Conservation (phyloP, 148 eudicot species). For the Persicaria tinctoria region DNA sequence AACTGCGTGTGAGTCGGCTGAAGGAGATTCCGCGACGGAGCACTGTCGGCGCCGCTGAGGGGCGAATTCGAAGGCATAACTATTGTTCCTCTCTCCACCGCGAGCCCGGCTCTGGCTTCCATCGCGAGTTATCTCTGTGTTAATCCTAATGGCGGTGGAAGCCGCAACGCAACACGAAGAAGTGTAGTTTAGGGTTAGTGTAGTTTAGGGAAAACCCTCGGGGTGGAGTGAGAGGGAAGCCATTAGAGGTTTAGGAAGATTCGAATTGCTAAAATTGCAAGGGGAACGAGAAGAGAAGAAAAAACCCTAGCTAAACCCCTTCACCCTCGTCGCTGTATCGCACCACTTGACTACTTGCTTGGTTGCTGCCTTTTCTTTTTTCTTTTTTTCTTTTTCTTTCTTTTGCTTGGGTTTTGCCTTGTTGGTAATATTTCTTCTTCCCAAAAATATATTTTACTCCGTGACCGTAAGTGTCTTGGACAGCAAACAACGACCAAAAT, state of each 20-base stretch:
- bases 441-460: too few relatives aligned
- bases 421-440: too few relatives aligned
- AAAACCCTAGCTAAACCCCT: conserved; percentile 2
- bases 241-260: not conserved
- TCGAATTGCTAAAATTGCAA: not conserved
- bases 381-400: too few relatives aligned
- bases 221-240: not conserved
- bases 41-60: conserved; percentile 32
- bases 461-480: too few relatives aligned
- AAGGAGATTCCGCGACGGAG: conserved; percentile 32
- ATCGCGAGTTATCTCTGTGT: conserved; percentile 8
- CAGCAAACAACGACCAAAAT: too few relatives aligned
- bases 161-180: not conserved
- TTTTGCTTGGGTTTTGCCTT: too few relatives aligned
- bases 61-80: conserved; percentile 23
- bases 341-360: not conserved
- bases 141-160: conserved; percentile 1
- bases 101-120: conserved; percentile 30
- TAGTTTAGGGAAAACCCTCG: not conserved
- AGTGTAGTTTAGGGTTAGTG: not conserved
- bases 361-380: too few relatives aligned
- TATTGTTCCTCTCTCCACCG: conserved; percentile 19
- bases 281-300: not conserved
- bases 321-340: not conserved
- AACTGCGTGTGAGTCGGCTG: conserved; percentile 42